These are phyloP conservation scores for Collybia sordida DNA, from an alignment of 768 basidiomycete genomes.

Conservation along the genomic window DNA sequence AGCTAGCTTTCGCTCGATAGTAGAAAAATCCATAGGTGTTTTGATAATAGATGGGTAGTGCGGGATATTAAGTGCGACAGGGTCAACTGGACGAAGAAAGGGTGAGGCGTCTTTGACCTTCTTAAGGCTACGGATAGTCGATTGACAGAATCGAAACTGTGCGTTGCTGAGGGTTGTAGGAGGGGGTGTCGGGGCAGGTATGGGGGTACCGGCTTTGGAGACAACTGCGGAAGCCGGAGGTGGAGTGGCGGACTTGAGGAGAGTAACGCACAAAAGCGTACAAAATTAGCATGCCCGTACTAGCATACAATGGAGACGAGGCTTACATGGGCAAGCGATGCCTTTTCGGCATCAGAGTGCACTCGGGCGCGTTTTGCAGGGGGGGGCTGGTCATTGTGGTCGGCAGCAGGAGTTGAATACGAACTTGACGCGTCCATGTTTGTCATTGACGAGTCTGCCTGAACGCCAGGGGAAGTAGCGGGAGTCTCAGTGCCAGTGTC, in stretches of 20 bases:
- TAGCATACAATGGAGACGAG: conserved; percentile 42
- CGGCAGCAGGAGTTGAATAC: conserved; percentile 33
- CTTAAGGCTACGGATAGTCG: conserved; percentile 79
- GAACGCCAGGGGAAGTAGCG: conserved; percentile 36
- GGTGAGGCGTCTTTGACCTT: conserved; percentile 81
- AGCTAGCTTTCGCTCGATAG: conserved; percentile 84
- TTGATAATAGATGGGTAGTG: conserved; percentile 88
- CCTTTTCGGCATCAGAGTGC: conserved; percentile 74
- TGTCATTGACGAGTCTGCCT: conserved; percentile 39
- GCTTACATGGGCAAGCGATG: conserved; percentile 73
- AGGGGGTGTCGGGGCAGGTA: conserved; percentile 26
- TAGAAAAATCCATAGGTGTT: conserved; percentile 91
- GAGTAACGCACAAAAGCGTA: conserved; percentile 26
- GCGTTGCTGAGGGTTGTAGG: conserved; percentile 53
- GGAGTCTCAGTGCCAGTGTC: conserved; percentile 38
- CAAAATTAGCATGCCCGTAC: conserved; percentile 53
- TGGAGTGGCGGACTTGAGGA: conserved; percentile 71
- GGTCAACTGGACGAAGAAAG: conserved; percentile 88
- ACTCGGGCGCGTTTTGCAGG: conserved; percentile 81
- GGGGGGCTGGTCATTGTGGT: conserved; percentile 67
- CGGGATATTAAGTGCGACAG: conserved; percentile 77
- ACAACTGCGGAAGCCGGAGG: conserved; percentile 58
- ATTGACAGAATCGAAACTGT: conserved; percentile 80
- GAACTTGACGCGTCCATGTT: conserved; percentile 31
- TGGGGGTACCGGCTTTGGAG: conserved; percentile 35